Percentiles rank a stretch among this genome's conserved stretches.
Conservation (phyloP, 2,329 filamentous ascomycete genomes). For the Calonectria fujianensis region DNA sequence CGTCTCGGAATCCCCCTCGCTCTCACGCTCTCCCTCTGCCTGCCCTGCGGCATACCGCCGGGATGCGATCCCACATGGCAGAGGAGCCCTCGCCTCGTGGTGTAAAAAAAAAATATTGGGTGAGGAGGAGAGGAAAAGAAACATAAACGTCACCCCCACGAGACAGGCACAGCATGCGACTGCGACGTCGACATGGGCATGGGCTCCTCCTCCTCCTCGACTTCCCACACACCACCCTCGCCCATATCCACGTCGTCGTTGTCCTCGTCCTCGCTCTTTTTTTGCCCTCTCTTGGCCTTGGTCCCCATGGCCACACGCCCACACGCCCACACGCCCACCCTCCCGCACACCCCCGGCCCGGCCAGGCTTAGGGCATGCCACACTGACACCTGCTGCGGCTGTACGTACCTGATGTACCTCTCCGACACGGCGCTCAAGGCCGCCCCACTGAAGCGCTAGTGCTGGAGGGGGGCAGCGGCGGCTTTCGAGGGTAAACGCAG, state of each 20-base stretch:
- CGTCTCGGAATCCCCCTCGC: not conserved
- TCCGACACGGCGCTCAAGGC: constrained; percentile 37
- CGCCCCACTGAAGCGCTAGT: constrained; percentile 36
- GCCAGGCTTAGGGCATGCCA: constrained; percentile 44
- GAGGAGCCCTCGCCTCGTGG: not conserved
- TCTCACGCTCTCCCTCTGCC: constrained; percentile 1
- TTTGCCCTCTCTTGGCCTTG: not conserved
- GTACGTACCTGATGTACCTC: constrained; percentile 55
- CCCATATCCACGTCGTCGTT: constrained; percentile 11
- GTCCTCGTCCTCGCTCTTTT: constrained; percentile 1
- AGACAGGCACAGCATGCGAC: constrained; percentile 22
- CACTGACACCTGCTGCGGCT: constrained; percentile 50
- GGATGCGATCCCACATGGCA: constrained; percentile 20
- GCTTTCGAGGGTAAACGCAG: constrained; percentile 31
- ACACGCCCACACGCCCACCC: constrained; percentile 15
- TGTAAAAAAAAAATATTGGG: not conserved
- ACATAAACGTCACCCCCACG: constrained; percentile 21
- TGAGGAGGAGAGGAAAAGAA: constrained; percentile 1
- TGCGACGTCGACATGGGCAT: constrained; percentile 29
- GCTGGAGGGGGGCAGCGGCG: constrained; percentile 27
- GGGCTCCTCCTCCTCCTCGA: constrained; percentile 8
- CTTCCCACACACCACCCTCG: constrained; percentile 15
- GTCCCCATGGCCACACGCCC: constrained; percentile 1
- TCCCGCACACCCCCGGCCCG: constrained; percentile 37
- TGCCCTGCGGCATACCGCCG: constrained; percentile 29